Evolutionary conservation across 139 green algal species (phyloP).

Genomic region (Monoraphidium neglectum): DNA sequence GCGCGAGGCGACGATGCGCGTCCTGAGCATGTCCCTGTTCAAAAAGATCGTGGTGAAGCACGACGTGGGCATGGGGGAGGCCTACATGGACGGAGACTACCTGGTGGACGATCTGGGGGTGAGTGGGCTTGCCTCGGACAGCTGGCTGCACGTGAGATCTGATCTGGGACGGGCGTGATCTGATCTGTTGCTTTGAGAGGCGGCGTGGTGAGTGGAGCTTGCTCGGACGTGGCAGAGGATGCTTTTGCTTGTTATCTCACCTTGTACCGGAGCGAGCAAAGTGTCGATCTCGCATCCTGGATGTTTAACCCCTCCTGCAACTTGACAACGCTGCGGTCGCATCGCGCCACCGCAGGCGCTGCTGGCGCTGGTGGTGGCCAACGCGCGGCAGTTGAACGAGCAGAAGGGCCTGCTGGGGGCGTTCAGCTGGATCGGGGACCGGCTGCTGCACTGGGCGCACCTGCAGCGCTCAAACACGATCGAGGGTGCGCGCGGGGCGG

Average conservation of each 20-base stretch:
- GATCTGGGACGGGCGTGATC: background rate
- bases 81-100: constrained; percentile 85
- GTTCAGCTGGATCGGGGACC: constrained; percentile 82
- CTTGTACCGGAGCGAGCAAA: too few relatives aligned
- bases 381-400: constrained; percentile 29
- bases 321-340: too few relatives aligned
- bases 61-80: constrained; percentile 90
- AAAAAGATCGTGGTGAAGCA: constrained; percentile 72
- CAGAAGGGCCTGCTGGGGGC: constrained; percentile 67
- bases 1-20: constrained; percentile 58
- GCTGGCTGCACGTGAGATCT: too few relatives aligned
- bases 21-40: constrained; percentile 82
- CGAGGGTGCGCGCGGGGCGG: constrained; percentile 25
- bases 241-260: too few relatives aligned
- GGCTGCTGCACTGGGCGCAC: constrained; percentile 78
- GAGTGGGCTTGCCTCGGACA: too few relatives aligned
- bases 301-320: too few relatives aligned
- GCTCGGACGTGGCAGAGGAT: too few relatives aligned
- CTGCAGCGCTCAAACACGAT: constrained; percentile 80
- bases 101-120: constrained; percentile 64
- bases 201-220: too few relatives aligned
- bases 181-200: too few relatives aligned
- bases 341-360: constrained; percentile 22
- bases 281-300: too few relatives aligned
- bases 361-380: constrained; percentile 65